Percentiles rank a stretch among this genome's conserved stretches.
These are phyloP conservation scores for Colletotrichum acutatum DNA, from an alignment of 2,329 filamentous ascomycete genomes.

Conservation along the genomic window DNA sequence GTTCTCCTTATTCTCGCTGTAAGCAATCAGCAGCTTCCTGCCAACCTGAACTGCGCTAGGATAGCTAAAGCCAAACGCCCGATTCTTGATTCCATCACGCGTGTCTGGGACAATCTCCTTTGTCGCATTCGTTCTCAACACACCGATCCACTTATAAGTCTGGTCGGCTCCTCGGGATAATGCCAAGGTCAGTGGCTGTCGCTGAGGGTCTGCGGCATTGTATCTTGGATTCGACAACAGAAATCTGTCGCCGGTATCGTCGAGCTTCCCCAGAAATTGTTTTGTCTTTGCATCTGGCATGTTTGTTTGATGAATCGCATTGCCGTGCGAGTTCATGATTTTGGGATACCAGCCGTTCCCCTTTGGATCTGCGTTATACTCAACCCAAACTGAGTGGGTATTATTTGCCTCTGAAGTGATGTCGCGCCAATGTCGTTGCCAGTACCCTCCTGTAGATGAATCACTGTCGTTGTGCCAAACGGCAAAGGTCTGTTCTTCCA, in stretches of 20 bases:
- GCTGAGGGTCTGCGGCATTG: conserved; percentile 33
- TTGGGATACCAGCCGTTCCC: conserved; percentile 40
- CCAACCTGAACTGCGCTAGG: conserved; percentile 39
- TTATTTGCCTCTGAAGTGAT: conserved; percentile 37
- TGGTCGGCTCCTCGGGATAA: conserved; percentile 31
- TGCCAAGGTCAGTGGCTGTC: conserved; percentile 38
- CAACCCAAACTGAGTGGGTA: conserved; percentile 39
- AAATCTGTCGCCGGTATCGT: conserved; percentile 15
- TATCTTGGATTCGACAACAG: conserved; percentile 38
- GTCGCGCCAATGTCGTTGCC: conserved; percentile 42
- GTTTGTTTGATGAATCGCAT: conserved; percentile 38
- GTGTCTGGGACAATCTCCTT: conserved; percentile 39
- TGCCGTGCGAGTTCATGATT: conserved; percentile 32
- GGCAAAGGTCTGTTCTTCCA: conserved; percentile 40
- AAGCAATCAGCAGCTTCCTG: conserved; percentile 38
- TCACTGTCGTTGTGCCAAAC: conserved; percentile 38
- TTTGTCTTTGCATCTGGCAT: conserved; percentile 41
- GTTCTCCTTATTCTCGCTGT: conserved; percentile 43
- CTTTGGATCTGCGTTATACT: conserved; percentile 34
- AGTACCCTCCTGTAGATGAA: conserved; percentile 38
- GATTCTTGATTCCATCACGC: conserved; percentile 38
- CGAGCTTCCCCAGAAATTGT: conserved; percentile 37
- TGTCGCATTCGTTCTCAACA: conserved; percentile 39
- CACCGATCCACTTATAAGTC: conserved; percentile 34
- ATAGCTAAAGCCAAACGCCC: conserved; percentile 39